Conservation (phyloP, 495 filamentous ascomycete genomes). For the Daldinia decipiens region DNA sequence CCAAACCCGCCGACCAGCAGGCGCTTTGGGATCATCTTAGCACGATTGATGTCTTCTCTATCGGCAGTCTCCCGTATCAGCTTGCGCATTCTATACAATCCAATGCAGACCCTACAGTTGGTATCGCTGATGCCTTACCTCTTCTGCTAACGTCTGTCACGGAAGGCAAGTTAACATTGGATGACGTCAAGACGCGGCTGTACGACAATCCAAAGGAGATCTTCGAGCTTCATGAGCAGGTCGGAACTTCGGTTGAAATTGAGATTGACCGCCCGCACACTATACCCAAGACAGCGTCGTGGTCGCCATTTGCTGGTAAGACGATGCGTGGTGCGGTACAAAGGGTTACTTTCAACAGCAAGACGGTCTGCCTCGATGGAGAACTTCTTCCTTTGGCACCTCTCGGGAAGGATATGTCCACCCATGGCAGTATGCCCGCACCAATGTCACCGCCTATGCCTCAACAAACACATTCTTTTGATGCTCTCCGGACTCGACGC, state of each 20-base stretch:
- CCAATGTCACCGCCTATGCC: constrained; percentile 65
- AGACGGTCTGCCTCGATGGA: constrained; percentile 82
- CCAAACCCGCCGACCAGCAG: constrained; percentile 75
- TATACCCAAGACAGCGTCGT: constrained; percentile 63
- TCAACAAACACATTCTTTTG: constrained; percentile 51
- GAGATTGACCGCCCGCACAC: constrained; percentile 76
- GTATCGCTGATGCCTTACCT: constrained; percentile 80
- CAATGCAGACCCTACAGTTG: constrained; percentile 63
- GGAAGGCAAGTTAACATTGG: constrained; percentile 77
- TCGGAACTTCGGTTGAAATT: constrained; percentile 76
- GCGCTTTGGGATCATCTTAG: constrained; percentile 81
- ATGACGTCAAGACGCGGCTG: constrained; percentile 75
- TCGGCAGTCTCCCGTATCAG: constrained; percentile 85
- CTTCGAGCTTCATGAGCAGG: constrained; percentile 87
- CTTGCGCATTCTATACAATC: constrained; percentile 69
- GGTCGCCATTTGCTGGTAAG: constrained; percentile 82
- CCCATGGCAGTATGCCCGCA: constrained; percentile 67
- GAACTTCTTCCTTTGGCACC: constrained; percentile 64
- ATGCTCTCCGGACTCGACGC: constrained; percentile 60
- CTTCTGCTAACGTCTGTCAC: constrained; percentile 81
- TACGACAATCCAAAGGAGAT: constrained; percentile 87
- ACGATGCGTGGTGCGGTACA: constrained; percentile 77
- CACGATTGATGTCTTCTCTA: constrained; percentile 84
- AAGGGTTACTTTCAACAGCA: constrained; percentile 80
- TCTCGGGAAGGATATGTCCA: constrained; percentile 80